Evolutionary conservation across 2,329 filamentous ascomycete species (phyloP), one percentile per base, ranked within the genome.

Genomic region (Fusarium dimerum): DNA sequence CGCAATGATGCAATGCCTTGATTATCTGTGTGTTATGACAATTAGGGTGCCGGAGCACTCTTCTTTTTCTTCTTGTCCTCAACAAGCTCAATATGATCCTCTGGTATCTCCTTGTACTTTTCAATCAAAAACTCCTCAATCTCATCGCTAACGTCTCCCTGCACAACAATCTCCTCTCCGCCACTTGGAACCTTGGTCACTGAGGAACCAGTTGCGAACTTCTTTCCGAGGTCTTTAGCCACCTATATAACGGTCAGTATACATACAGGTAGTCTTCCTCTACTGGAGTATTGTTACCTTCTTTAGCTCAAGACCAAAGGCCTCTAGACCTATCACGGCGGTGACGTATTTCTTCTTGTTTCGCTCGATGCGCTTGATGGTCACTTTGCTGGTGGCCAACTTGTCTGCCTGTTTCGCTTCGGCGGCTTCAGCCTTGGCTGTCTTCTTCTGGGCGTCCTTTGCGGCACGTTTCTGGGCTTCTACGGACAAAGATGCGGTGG

Each of bases 311-410:
- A 97, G 73, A 1, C 91, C 91, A 67, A 97, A 96, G 0, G 88
- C 86, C 72, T 99, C 94, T 17, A 99, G 79, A 0, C 94, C 94
- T 7, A 85, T 85, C n/a, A 99, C 86, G 15, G 92, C 88, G 1
- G 94, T 99, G 49, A 99, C 92, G 70, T 87, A 95, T 78, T 99
- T 99, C 68, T 94, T 86, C 82, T 99, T 99, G 76, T 96, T 97
- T 58, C 94, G 86, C 80, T 97, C 94, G 65, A 99, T 94, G 26
- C 94, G 90, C 82, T 97, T 97, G 76, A 99, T 96, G 51, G 85
- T 86, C 48, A 99, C 78, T 68, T 92, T 88, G 60, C 88, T 90
- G 55, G 88, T 85, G 38, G 91, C 90, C 63, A 93, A 88, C 68
- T 88, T 87, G 70, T 92, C 90, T 20, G 86, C 87, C 59, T 92